Evolutionary conservation across 23 red algal species (phyloP), one percentile per base, ranked within the genome.

Genomic region (Gracilaria caudata): DNA sequence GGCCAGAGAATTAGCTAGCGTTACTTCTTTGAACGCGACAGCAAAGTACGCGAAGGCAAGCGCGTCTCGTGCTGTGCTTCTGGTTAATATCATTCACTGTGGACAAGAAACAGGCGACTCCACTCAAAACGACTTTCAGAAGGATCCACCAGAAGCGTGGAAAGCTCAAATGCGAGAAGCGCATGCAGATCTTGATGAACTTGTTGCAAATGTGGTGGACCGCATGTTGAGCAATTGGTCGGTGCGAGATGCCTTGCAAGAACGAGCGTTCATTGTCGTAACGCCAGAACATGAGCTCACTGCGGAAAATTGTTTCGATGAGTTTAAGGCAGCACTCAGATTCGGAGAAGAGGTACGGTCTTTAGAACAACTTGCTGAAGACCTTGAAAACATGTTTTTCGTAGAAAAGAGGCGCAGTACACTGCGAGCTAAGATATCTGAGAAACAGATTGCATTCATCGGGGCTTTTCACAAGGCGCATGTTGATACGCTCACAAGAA

Each of bases 391-490:
- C 25, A 78, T 77, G 39, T 89, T 89, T 66, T 57, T 44, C 26
- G 23, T 78, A 0, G 85, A 89, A 43, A 77, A 63, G 73, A 40
- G 64, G 43, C 26, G 64, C 12, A 77, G 68, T 51, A 26, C 79
- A 28, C 53, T 92, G 9, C 78, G 79, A 56, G 89, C 89, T 9
- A 84, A 83, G 51, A 84, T 84, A 34, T 83, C 89, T 39, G 89
- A 92, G 35, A 66, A 71, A 46, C 72, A 78, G 24, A 78, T 84
- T 43, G 81, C 89, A 32, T 92, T 92, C 56, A 13, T 92, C 6
- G 51, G 78, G 8, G 64, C 79, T 28, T 79, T 92, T 77, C 89
- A 92, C 78, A 83, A 65, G 20, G 80, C 89, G 28, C 89, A 92
- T 92, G 68, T 84, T 71, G 78, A 83, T 57, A 34, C 65, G 79